Evolutionary conservation across 2,329 filamentous ascomycete species (phyloP).

Genomic region (Colletotrichum orbiculare): DNA sequence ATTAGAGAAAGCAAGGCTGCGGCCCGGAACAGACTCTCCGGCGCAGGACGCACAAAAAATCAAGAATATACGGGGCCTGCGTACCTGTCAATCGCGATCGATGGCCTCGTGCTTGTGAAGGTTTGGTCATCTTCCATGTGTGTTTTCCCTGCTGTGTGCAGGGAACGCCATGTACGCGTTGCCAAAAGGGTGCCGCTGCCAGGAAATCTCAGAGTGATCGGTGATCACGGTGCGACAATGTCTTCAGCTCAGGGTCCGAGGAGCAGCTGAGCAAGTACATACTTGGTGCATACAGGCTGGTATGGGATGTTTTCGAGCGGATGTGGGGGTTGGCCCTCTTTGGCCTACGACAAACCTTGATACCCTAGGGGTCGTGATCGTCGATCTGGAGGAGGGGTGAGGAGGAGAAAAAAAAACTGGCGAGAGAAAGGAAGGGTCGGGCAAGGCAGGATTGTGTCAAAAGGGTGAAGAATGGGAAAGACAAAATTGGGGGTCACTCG

Average conservation of each 20-base stretch:
- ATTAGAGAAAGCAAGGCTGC: neutral
- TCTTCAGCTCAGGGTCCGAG: constrained; percentile 24
- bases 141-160: no score
- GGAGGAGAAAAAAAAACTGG: neutral
- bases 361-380: constrained; percentile 30
- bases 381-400: constrained; percentile 23
- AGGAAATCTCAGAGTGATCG: constrained; percentile 1
- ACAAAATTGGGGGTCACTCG: constrained; percentile 6
- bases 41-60: no score
- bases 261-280: no score
- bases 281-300: no score
- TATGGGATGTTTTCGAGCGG: neutral
- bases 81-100: constrained; percentile 29
- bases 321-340: constrained; percentile 16
- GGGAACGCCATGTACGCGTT: no score
- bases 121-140: no score
- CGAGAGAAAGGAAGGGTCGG: neutral
- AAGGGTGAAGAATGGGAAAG: constrained; percentile 23
- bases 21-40: constrained; percentile 28
- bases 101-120: neutral
- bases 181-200: no score
- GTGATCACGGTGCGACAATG: constrained; percentile 23
- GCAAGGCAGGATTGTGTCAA: neutral
- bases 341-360: constrained; percentile 16
- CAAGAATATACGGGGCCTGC: neutral